Evolutionary conservation across 768 basidiomycete genomes (phyloP).

Genomic region (Pholiota conissans): DNA sequence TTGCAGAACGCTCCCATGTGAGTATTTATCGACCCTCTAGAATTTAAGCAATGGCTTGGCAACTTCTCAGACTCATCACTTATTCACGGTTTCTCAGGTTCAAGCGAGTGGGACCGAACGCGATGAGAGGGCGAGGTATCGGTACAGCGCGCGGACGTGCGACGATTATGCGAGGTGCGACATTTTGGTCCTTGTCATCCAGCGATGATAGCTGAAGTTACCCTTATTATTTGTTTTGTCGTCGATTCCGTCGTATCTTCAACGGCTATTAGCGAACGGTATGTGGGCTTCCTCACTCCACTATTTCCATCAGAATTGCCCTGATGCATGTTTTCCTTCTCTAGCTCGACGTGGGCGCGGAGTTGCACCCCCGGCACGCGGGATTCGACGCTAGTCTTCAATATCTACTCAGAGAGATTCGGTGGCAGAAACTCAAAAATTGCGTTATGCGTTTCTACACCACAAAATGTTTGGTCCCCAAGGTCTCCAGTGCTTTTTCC

Average conservation of each 20-base stretch:
- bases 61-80: conserved; percentile 5
- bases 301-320: conserved; percentile 13
- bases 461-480: not conserved
- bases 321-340: conserved; percentile 7
- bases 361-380: conserved; percentile 67
- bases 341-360: conserved; percentile 88
- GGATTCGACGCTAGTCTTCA: conserved; percentile 73
- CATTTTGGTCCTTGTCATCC: conserved; percentile 4
- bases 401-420: not conserved
- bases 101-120: conserved; percentile 97
- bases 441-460: not conserved
- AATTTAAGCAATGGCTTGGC: not conserved
- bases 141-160: conserved; percentile 98
- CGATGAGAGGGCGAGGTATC: conserved; percentile 98
- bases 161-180: conserved; percentile 94
- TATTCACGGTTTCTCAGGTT: conserved; percentile 62
- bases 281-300: conserved; percentile 20
- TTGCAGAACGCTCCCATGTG: conserved; percentile 98
- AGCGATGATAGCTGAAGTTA: conserved; percentile 2
- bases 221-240: conserved; percentile 17
- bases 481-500: not conserved
- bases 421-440: not conserved
- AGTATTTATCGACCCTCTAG: conserved; percentile 2
- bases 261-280: conserved; percentile 68
- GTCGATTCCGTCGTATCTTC: conserved; percentile 17